Evolutionary conservation across 768 basidiomycete genomes (phyloP).

Genomic region (Boletus tylopilopsis): DNA sequence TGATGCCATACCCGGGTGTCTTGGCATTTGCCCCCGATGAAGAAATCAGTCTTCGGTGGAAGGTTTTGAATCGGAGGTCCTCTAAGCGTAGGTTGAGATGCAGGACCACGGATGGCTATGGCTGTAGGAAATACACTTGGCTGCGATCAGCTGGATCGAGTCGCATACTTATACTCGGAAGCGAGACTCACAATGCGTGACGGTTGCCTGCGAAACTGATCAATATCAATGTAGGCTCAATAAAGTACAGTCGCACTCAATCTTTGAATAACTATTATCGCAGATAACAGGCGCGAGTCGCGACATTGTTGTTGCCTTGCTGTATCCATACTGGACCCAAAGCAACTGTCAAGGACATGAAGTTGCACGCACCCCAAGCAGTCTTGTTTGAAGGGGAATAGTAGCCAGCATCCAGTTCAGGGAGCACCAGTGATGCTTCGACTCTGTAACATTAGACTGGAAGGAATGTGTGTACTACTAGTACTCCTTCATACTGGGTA

Average conservation of each 20-base stretch:
- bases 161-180: too few relatives aligned
- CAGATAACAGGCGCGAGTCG: constrained; percentile 91
- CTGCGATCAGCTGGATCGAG: constrained; percentile 3
- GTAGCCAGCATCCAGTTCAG: too few relatives aligned
- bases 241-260: constrained; percentile 59
- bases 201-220: not conserved
- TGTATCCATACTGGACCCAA: too few relatives aligned
- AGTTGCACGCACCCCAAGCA: too few relatives aligned
- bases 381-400: too few relatives aligned
- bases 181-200: too few relatives aligned
- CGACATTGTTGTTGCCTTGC: constrained; percentile 52
- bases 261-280: constrained; percentile 97
- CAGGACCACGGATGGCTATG: constrained; percentile 80
- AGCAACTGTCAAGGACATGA: too few relatives aligned
- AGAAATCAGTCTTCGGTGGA: constrained; percentile 97
- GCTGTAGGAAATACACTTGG: constrained; percentile 92
- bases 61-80: constrained; percentile 86
- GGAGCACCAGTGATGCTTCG: too few relatives aligned
- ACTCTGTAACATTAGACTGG: too few relatives aligned
- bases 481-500: too few relatives aligned
- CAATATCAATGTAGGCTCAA: constrained; percentile 6
- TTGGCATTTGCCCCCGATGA: constrained; percentile 97
- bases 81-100: constrained; percentile 53
- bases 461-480: too few relatives aligned
- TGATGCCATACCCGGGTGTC: constrained; percentile 88